phyloP scores from a whole-genome alignment of 495 filamentous ascomycete genomes.

The Tuber microsphaerosporum region DNA sequence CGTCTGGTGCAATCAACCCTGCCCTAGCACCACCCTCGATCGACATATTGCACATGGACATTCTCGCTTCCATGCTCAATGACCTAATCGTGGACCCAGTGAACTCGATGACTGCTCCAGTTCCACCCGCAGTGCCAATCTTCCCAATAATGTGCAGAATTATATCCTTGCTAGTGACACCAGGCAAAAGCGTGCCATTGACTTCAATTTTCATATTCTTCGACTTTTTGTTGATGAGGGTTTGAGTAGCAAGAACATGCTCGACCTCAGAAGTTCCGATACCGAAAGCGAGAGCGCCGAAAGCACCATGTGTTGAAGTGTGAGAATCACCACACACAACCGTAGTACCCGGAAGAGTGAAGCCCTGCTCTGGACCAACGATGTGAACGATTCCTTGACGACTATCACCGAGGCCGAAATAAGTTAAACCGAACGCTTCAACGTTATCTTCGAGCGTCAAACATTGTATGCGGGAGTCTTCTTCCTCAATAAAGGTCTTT shows the following conservation, averaged over 20 bases:
- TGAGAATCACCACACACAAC: slow-evolving; percentile 97
- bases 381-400: slow-evolving; percentile 97
- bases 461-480: slow-evolving; percentile 87
- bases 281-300: slow-evolving; percentile 90
- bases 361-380: slow-evolving; percentile 98
- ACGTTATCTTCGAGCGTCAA: slow-evolving; percentile 95
- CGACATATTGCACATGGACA: slow-evolving; percentile 99
- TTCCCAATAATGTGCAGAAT: slow-evolving; percentile 88
- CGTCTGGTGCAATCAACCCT: slow-evolving; percentile 92
- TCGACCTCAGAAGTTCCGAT: slow-evolving; percentile 98
- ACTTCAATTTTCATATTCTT: slow-evolving; percentile 99
- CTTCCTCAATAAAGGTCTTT: slow-evolving; percentile 77
- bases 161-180: slow-evolving; percentile 94
- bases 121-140: slow-evolving; percentile 93
- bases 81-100: slow-evolving; percentile 83
- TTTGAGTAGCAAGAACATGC: slow-evolving; percentile 95
- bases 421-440: slow-evolving; percentile 90
- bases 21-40: slow-evolving; percentile 94
- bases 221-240: slow-evolving; percentile 83
- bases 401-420: slow-evolving; percentile 94
- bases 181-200: slow-evolving; percentile 79
- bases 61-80: slow-evolving; percentile 93
- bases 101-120: slow-evolving; percentile 90
- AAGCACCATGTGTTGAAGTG: slow-evolving; percentile 95
- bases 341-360: slow-evolving; percentile 94